Base-by-base conservation (phyloP, 164 flowering plant species). In the Umbilicus rupestris region DNA sequence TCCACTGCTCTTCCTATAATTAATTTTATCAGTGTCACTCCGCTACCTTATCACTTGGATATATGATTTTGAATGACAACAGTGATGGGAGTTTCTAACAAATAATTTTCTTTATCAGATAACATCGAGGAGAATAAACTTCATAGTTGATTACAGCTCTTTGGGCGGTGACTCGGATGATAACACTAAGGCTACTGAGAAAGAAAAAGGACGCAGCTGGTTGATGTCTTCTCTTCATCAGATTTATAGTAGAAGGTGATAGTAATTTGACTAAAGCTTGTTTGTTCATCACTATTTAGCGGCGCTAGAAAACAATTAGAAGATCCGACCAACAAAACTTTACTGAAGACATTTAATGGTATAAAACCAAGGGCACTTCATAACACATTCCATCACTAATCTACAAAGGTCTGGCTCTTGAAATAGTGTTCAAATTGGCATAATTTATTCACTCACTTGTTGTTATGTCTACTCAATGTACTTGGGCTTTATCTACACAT, bases 191-290 rank as follows among this genome's bases (percentile, higher is more conserved):
- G 66, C 60, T n/a, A 78, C 67, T 55, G 75, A 79, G 66, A 78
- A 81, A 66, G 89, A 83, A 69, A 89, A 85, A 78, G 87, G 85
- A 72, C 79, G 78, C 26, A 84, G 89, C 80, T 95, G 99, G 99
- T 73, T 77, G 79, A 81, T 90, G 72, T 79, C 93, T 47, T 84
- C 96, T 15, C 89, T 95, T 74, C 99, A 90, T 82, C 97, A 89
- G 74, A 85, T 95, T 50, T 88, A 80, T 74, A 95, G 97, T 76
- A 80, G 97, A 78, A 88, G 99, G 99, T 95, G 52, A 74, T 68
- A 31, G 64, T 17, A 37, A 47, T 12, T 46, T 11, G 10, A 50
- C 15, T 1, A 7, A 9, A 14, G 22, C n/a, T 49, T 62, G 67
- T 47, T 58, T 67, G 62, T 37, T 6, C 47, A 33, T 46, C 30